Evolutionary conservation across 805 yeast genomes (phyloP).

Genomic region (Alloascoidea africana): DNA sequence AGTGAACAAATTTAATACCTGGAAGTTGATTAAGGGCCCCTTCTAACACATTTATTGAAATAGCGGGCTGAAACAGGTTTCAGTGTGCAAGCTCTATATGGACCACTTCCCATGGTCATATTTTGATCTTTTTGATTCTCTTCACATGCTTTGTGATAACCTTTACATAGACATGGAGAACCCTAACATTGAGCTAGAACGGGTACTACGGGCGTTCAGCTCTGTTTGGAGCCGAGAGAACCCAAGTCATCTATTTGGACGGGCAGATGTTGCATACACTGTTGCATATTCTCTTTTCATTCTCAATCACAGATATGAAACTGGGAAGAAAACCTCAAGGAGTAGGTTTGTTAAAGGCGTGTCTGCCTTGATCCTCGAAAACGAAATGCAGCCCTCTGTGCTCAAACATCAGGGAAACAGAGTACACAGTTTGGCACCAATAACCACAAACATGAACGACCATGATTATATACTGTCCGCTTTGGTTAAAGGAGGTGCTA

Average conservation of each 20-base stretch:
- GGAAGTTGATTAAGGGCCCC: no score
- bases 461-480: neutral
- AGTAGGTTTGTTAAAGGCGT: neutral
- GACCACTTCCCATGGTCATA: neutral
- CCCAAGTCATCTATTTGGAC: neutral
- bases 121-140: neutral
- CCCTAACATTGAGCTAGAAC: neutral
- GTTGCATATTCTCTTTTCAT: neutral
- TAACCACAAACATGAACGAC: neutral
- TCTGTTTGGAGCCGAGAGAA: neutral
- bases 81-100: neutral
- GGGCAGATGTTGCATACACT: slow-evolving; percentile 1
- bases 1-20: no score
- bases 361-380: neutral
- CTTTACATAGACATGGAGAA: neutral
- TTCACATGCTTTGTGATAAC: slow-evolving; percentile 1
- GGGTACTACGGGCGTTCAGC: neutral
- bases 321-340: neutral
- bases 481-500: neutral
- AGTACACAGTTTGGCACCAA: neutral
- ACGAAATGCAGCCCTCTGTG: neutral
- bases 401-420: neutral
- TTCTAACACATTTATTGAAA: no score
- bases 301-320: neutral
- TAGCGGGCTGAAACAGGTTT: neutral